Evolutionary conservation across 139 green algal genomes (phyloP), one percentile per base, ranked within the genome.

Genomic region (Tetradesmus lagerheimii): DNA sequence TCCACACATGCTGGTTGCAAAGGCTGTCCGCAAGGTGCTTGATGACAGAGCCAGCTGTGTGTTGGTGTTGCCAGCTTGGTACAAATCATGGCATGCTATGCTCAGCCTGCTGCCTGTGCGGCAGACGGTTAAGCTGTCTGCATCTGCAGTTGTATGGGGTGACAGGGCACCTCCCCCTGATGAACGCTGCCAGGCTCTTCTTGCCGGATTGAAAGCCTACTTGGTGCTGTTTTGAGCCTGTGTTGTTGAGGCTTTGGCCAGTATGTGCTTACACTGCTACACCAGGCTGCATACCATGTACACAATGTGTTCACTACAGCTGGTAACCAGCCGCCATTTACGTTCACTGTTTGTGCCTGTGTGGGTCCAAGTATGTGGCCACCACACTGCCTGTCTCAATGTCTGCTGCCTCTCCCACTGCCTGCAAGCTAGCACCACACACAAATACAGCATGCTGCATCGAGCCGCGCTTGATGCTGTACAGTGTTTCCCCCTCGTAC

Each of bases 381-480:
- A 82, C 76, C 76, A 82, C 76, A 31, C 20, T 31, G 27, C 5
- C 35, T 9, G 76, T 82, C 15, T 82, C 76, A n/a, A 50, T 82
- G 76, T 82, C 76, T 53, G 76, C 76, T 45, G 76, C 76, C 23
- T 47, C 76, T 31, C 76, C 76, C 8, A 82, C 38, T n/a, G 76
- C 37, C 15, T 82, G 37, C 76, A 82, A 31, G 38, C 37, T 82
- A 5, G 20, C 29, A 27, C 76, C 76, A 45, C 27, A 31, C 27
- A 6, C 37, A 31, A 53, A 82, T 5, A 53, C 20, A 29, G 34
- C 35, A 53, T 82, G 38, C 76, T 82, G 76, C 76, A 82, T 82
- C 35, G 76, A 47, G 4, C 76, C 76, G 53, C 76, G 76, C 76
- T 82, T 82, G 37, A 82, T 45, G 76, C 76, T 82, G 37, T 82